Conservation (phyloP, 768 basidiomycete species). For the Boletus tomentosulus region DNA sequence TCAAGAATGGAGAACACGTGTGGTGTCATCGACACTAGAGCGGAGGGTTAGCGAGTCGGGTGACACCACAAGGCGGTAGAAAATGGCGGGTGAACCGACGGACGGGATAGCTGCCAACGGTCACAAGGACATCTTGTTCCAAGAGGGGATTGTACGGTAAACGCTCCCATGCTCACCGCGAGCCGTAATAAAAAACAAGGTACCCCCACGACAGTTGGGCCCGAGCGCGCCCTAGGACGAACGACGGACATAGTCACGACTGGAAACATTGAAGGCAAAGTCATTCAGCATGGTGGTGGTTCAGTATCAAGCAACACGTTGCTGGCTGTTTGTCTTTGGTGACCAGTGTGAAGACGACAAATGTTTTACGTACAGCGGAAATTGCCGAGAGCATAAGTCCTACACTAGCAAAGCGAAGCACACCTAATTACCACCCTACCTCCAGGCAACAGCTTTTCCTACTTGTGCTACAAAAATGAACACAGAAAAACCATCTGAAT, state of each 20-base stretch:
- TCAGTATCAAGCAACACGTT: neutral
- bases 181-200: constrained; percentile 4
- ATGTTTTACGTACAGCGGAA: too few species aligned
- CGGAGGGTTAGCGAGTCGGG: constrained; percentile 4
- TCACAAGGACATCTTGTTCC: neutral
- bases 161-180: neutral
- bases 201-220: constrained; percentile 6
- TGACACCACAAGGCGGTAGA: neutral
- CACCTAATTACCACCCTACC: too few species aligned
- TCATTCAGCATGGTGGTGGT: too few species aligned
- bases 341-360: too few species aligned
- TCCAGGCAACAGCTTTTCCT: too few species aligned
- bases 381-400: constrained; percentile 2
- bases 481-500: too few species aligned
- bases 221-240: neutral
- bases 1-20: neutral
- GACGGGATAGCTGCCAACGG: neutral
- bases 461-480: too few species aligned
- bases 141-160: neutral
- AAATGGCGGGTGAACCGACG: neutral
- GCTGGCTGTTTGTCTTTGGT: neutral
- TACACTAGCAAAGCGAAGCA: too few species aligned
- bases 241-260: neutral
- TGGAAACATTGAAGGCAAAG: neutral
- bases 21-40: constrained; percentile 10